A percentile compares a stretch with the other conserved stretches of the same genome.
Evolutionary conservation across 805 yeast species (phyloP).

Genomic region (Cyberlindnera subsufficiens): DNA sequence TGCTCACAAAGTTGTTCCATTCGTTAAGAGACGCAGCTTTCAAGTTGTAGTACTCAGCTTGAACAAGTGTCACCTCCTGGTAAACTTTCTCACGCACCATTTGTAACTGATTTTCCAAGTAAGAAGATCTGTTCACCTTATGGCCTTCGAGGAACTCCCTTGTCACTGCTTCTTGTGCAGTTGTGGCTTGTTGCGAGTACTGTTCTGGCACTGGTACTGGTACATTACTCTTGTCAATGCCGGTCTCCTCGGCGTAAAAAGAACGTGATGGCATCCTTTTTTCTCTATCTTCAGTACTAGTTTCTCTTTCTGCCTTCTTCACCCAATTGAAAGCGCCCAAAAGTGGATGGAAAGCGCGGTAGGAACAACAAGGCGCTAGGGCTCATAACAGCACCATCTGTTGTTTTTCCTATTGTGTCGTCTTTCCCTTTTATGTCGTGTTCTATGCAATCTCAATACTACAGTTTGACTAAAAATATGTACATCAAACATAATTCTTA

Average conservation of each 20-base stretch:
- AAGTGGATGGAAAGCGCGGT: too few species aligned
- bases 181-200: too few species aligned
- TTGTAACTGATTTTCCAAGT: slow-evolving; percentile 17
- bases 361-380: too few species aligned
- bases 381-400: too few species aligned
- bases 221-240: background rate
- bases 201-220: background rate
- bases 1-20: slow-evolving; percentile 12
- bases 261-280: background rate
- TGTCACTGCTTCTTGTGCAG: background rate
- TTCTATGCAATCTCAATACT: too few species aligned
- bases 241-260: slow-evolving; percentile 1
- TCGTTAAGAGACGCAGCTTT: slow-evolving; percentile 22
- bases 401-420: too few species aligned
- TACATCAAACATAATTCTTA: slow-evolving; percentile 23
- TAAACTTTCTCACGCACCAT: slow-evolving; percentile 12
- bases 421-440: too few species aligned
- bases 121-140: slow-evolving; percentile 19
- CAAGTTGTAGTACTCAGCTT: slow-evolving; percentile 22
- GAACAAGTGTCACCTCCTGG: slow-evolving; percentile 12
- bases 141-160: background rate
- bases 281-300: background rate
- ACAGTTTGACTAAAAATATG: background rate
- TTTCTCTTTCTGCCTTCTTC: background rate
- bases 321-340: too few species aligned